phyloP scores from a whole-genome alignment of 306 rosid genomes.

The Dalbergia oliveri region DNA sequence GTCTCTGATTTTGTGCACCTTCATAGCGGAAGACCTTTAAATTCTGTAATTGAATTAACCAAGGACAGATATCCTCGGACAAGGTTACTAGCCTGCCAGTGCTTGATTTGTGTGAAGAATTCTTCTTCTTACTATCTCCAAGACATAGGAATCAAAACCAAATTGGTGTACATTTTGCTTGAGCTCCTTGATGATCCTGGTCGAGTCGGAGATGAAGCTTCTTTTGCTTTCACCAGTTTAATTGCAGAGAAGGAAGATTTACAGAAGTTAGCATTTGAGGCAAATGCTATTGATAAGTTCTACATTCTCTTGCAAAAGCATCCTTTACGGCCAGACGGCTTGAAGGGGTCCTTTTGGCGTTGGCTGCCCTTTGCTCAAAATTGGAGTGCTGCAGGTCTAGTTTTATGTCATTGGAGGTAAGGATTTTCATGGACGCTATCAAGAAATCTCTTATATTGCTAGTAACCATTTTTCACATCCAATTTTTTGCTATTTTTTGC shows the following conservation, averaged over 20 bases:
- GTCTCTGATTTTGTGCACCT: slow-evolving; percentile 73
- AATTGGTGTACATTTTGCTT: slow-evolving; percentile 82
- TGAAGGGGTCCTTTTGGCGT: slow-evolving; percentile 80
- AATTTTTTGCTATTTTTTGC: slow-evolving; percentile 6
- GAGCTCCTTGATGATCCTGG: slow-evolving; percentile 92
- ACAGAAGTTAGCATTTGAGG: slow-evolving; percentile 93
- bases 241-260: slow-evolving; percentile 80
- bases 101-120: slow-evolving; percentile 86
- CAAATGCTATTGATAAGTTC: slow-evolving; percentile 89
- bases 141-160: slow-evolving; percentile 77
- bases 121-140: slow-evolving; percentile 75
- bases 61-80: slow-evolving; percentile 82
- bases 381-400: slow-evolving; percentile 92
- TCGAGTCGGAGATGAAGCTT: slow-evolving; percentile 94
- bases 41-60: slow-evolving; percentile 74
- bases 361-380: slow-evolving; percentile 90
- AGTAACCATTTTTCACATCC: slow-evolving; percentile 37
- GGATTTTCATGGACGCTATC: slow-evolving; percentile 54
- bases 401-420: slow-evolving; percentile 82
- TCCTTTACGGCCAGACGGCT: slow-evolving; percentile 64
- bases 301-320: slow-evolving; percentile 68
- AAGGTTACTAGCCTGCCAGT: slow-evolving; percentile 79
- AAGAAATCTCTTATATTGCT: slow-evolving; percentile 20
- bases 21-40: slow-evolving; percentile 68
- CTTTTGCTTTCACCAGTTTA: slow-evolving; percentile 80